Evolutionary conservation across 192 early-diverging fungal genomes (phyloP).

Genomic region (Backusella tarrabulga): DNA sequence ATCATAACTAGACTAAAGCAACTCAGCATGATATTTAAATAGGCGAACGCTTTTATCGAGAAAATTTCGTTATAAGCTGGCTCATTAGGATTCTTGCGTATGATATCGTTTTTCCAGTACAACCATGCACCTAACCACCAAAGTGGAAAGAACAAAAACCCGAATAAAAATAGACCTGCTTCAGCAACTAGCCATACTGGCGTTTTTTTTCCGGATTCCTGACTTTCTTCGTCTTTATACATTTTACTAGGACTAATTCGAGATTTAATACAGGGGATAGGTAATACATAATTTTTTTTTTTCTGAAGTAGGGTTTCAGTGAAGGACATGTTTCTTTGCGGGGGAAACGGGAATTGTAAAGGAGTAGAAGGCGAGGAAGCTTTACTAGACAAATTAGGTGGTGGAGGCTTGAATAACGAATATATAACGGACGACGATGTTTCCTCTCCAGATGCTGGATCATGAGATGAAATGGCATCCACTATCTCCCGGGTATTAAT

Average conservation of each 20-base stretch:
- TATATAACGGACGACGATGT: neutral
- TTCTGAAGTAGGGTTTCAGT: neutral
- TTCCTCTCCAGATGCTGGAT: neutral
- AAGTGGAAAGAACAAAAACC: constrained; percentile 1
- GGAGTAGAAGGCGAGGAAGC: neutral
- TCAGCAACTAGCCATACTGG: neutral
- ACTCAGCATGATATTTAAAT: neutral
- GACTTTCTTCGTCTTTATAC: neutral
- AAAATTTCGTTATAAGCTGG: constrained; percentile 7
- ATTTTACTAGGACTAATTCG: neutral
- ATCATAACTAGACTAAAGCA: neutral
- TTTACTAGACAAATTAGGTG: neutral
- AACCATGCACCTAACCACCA: constrained; percentile 5
- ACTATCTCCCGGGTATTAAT: constrained; percentile 1
- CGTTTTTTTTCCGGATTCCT: neutral
- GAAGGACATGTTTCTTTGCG: neutral
- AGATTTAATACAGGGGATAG: neutral
- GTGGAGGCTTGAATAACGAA: neutral
- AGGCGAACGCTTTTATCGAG: neutral
- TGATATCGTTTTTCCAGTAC: constrained; percentile 3
- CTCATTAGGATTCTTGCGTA: neutral
- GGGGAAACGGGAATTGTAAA: neutral
- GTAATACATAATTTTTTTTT: neutral
- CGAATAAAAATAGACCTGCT: neutral
- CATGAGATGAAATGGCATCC: neutral